phyloP scores from a whole-genome alignment of 805 yeast genomes.

The Millerozyma acaciae region DNA sequence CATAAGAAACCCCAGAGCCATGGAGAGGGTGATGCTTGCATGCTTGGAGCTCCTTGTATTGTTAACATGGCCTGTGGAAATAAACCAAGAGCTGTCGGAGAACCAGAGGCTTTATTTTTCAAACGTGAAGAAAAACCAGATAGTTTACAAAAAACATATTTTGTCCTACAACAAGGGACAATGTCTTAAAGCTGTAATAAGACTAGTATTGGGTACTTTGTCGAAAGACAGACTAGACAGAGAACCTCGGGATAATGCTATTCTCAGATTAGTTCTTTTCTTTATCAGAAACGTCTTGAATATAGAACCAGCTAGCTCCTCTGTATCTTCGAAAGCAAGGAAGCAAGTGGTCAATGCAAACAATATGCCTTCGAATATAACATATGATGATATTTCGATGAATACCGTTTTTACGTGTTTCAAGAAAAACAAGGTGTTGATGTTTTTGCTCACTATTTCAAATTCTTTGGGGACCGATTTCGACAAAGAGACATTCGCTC shows the following conservation, averaged over 20 bases:
- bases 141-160: slow-evolving; percentile 66
- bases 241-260: slow-evolving; percentile 64
- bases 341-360: slow-evolving; percentile 25
- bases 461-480: slow-evolving; percentile 63
- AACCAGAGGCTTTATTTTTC: slow-evolving; percentile 57
- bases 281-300: slow-evolving; percentile 75
- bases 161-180: slow-evolving; percentile 55
- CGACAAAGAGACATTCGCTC: slow-evolving; percentile 56
- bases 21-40: slow-evolving; percentile 64
- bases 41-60: slow-evolving; percentile 78
- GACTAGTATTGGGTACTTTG: slow-evolving; percentile 63
- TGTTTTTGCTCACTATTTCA: slow-evolving; percentile 65
- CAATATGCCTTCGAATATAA: slow-evolving; percentile 55
- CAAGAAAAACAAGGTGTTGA: slow-evolving; percentile 67
- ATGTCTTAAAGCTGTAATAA: slow-evolving; percentile 63
- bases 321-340: slow-evolving; percentile 43
- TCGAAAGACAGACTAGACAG: slow-evolving; percentile 51
- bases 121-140: slow-evolving; percentile 62
- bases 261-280: slow-evolving; percentile 66
- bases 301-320: slow-evolving; percentile 66
- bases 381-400: slow-evolving; percentile 64
- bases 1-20: slow-evolving; percentile 23
- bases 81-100: slow-evolving; percentile 53
- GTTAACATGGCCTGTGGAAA: slow-evolving; percentile 78
- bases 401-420: slow-evolving; percentile 56